phyloP scores from a whole-genome alignment of 148 eudicot genomes.

The Cornus florida region DNA sequence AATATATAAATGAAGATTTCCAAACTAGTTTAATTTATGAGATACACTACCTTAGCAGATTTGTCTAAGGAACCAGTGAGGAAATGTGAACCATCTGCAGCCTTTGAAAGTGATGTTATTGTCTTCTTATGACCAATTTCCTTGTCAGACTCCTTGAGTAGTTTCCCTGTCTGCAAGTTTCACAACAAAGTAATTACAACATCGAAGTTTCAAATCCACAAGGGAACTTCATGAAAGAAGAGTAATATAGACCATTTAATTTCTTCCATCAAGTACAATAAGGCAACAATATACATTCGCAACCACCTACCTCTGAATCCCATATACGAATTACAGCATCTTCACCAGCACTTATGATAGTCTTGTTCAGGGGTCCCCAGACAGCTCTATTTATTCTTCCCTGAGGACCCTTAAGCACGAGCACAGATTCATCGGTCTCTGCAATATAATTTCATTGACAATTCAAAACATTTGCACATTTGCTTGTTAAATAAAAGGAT shows the following conservation, averaged over 20 bases:
- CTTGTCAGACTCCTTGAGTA: constrained; percentile 62
- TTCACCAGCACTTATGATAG: constrained; percentile 90
- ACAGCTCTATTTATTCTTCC: constrained; percentile 97
- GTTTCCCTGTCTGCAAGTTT: constrained; percentile 67
- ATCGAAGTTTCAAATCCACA: no score
- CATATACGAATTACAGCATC: constrained; percentile 84
- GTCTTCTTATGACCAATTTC: constrained; percentile 75
- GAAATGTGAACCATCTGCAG: constrained; percentile 82
- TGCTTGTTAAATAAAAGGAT: background rate
- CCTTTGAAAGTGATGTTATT: constrained; percentile 72
- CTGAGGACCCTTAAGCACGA: constrained; percentile 69
- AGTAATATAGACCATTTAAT: no score
- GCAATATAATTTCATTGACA: constrained; percentile 20
- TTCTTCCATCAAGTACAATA: background rate
- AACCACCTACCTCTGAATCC: constrained; percentile 73
- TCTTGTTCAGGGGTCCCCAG: constrained; percentile 92
- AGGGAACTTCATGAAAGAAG: background rate
- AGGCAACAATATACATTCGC: background rate
- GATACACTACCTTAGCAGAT: constrained; percentile 70
- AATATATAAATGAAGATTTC: background rate
- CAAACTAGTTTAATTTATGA: background rate
- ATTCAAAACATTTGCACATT: background rate
- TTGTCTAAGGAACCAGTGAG: constrained; percentile 90
- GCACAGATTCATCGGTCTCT: constrained; percentile 73
- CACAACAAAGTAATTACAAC: no score